Conservation (phyloP, 305 asterid species). For the Galium porrigens region DNA sequence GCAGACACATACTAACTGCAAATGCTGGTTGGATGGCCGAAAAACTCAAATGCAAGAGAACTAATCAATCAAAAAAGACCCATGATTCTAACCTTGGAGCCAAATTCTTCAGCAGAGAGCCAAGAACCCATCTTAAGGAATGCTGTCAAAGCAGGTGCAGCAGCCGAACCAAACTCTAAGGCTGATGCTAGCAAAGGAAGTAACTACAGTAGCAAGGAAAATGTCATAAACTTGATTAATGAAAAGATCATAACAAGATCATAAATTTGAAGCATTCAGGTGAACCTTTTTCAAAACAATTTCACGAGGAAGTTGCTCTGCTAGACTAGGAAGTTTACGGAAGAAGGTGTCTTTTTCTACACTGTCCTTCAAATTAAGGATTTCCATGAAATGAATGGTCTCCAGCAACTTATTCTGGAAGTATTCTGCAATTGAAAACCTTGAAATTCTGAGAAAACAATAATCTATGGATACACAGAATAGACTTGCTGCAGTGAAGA, state of each 20-base stretch:
- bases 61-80: not conserved
- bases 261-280: conserved; percentile 11
- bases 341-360: conserved; percentile 94
- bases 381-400: conserved; percentile 95
- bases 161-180: conserved; percentile 90
- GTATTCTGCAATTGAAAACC: conserved; percentile 59
- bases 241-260: conserved; percentile 3
- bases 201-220: conserved; percentile 39
- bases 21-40: conserved; percentile 8
- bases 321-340: conserved; percentile 90
- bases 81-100: conserved; percentile 48
- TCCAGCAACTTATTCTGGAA: conserved; percentile 94
- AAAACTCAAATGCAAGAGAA: conserved; percentile 8
- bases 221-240: conserved; percentile 6
- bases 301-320: conserved; percentile 88
- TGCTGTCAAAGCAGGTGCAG: conserved; percentile 97
- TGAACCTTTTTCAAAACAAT: conserved; percentile 89
- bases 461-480: not conserved
- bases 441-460: conserved; percentile 23
- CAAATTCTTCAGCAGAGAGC: conserved; percentile 72
- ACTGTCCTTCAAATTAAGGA: conserved; percentile 91
- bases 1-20: not conserved
- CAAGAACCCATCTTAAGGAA: conserved; percentile 81
- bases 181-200: conserved; percentile 88
- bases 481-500: not conserved